Base-by-base conservation (phyloP, 768 basidiomycete species). In the Hygrophorus pudorinus region DNA sequence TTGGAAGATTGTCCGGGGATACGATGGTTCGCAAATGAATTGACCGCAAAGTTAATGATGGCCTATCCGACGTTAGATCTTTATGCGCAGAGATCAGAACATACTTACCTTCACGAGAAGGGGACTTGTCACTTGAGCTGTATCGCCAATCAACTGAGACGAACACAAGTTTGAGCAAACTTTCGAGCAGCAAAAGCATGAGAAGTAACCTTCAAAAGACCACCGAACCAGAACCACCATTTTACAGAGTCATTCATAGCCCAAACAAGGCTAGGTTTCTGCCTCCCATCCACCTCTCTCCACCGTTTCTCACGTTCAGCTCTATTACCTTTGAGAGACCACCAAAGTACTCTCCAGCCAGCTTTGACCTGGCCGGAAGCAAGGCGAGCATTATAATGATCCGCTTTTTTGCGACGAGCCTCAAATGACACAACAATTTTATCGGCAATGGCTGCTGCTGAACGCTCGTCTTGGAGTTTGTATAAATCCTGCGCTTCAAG, bases 401-500 rank as follows among this genome's bases (percentile, higher is more conserved):
- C 68, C 1, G 85, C 86, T 32, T 65, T 67, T 47, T 63, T 62
- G 21, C 64, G 59, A 2, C 86, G 71, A 12, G 66, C 59, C 16
- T 79, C 75, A 55, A 83, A 91, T 0, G 84, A 84, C 2, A 59
- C 60, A 14, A 73, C 66, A 32, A 94, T 83, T 29, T 69, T 64
- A 1, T 75, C 64, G 2, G 85, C 82, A 31, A 90, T 75, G 12
- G 63, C 54, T 1, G 66, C 71, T 0, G 89, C 73, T 1, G 74
- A 67, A 18, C 79, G 74, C 16, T 73, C 59, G 30, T 79, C 73
- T 46, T 78, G 78, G 18, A 92, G 75, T 59, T 78, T 84, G 70
- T 81, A 92, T 3, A 93, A 67, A 60, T 93, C 90, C 0, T 81
- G 62, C 0, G 80, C 78, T 54, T 90, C 83, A 2, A 94, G 70